Evolutionary conservation across 257 asterid species (phyloP), one percentile per base, ranked within the genome.

Genomic region (Avicennia marina): DNA sequence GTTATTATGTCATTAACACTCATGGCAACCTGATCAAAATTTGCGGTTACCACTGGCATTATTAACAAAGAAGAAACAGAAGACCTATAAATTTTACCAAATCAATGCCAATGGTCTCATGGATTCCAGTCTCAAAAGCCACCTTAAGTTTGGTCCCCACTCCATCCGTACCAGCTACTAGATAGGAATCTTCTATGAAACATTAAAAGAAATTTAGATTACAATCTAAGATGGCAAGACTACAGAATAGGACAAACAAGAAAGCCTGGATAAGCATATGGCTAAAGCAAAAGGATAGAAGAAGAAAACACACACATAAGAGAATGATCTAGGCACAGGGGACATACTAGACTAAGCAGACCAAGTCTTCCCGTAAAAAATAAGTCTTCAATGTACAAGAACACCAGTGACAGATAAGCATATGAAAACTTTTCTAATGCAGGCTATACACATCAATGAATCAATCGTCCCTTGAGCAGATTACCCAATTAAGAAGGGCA

Each of bases 121-220:
- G 98, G 56, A 88, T 85, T 61, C 90, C 96, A 17, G 98, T 85
- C 76, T 88, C 98, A 62, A 85, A 91, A 58, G 98, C 98, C 49
- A 91, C 74, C 77, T 91, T 91, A 56, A 91, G 93, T 57, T 91
- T 91, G 20, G 96, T 87, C 45, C 98, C 98, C 33, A 87, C 96
- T 26, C 98, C 96, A 73, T 91, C 98, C 2, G 96, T 87, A 29
- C 98, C 98, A 44, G 98, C 96, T 21, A 91, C 98, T 17, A 91
- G 85, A 67, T 87, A 85, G 13, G 93, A 79, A 77, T 91, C 96
- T 32, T 94, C 98, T 88, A 77, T 11, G 52, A 62, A 49, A 7
- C 43, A 68, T 53, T 7, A 26, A 58, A 27, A 41, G 40, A 31
- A 16, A 16, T 42, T 41, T 26, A 47, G n/a, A n/a, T n/a, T n/a